Evolutionary conservation across 192 early-diverging fungal species (phyloP), one percentile per base, ranked within the genome.

Genomic region (Rhizoclosmatium globosum): DNA sequence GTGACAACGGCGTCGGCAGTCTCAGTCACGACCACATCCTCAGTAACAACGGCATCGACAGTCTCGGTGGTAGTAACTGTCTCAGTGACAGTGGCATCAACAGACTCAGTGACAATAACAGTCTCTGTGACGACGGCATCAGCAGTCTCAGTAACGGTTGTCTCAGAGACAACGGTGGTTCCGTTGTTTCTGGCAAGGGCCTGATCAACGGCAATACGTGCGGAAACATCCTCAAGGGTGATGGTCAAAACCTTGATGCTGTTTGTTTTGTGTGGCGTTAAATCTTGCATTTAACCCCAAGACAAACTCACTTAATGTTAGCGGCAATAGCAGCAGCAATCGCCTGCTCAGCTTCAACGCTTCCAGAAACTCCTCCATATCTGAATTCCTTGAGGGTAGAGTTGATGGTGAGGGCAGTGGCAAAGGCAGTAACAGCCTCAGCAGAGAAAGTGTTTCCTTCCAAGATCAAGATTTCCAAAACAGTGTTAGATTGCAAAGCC

Each of bases 161-260:
- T 48, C 68, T 69, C 68, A 42, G 21, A 19, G 45, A 21, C 48
- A 71, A 56, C 69, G 38, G 46, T 38, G 17, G 2, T n/a, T 2
- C 7, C 87, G 71, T 87, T 87, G 79, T 89, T 89, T 45, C 87
- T 64, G 11, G 85, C 84, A 44, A 89, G 81, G 48, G 67, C 68
- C 13, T 84, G 61, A 59, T 87, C 85, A 64, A 84, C 57, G 21
- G 47, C 56, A 68, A 87, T 84, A 31, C 87, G 80, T 4, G 76
- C 77, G 38, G 87, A 53, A 23, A 81, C 84, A 68, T 83, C 80
- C 2, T 83, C 66, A 64, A 89, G 71, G 45, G 67, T 59, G 41
- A 85, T 61, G n/a, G 74, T 50, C 56, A 89, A 64, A 66, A 66
- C 79, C n/a, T 61, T 81, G 39, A 89, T 65, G 17, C 66, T 68